phyloP scores from a whole-genome alignment of 257 asterid genomes.

The Nicotiana tabacum region DNA sequence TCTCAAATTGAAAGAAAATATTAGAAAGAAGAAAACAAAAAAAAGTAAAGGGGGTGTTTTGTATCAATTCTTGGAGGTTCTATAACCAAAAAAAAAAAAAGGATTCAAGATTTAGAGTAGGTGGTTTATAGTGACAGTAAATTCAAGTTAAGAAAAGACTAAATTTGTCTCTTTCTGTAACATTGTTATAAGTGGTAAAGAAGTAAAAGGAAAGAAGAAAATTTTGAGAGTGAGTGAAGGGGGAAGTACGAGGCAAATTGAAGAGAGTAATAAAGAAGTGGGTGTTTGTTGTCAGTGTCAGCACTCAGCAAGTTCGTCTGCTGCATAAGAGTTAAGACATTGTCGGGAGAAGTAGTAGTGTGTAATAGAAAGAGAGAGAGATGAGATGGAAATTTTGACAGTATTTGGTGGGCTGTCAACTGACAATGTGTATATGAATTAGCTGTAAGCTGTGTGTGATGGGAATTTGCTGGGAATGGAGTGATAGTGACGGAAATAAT shows the following conservation, averaged over 20 bases:
- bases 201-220: neutral
- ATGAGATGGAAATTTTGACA: neutral
- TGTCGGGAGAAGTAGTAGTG: neutral
- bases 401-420: neutral
- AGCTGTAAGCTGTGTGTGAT: too few relatives aligned
- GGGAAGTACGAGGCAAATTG: neutral
- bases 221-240: neutral
- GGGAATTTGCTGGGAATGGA: too few relatives aligned
- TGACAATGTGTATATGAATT: neutral
- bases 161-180: neutral
- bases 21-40: neutral
- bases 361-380: too few relatives aligned
- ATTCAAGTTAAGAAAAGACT: neutral
- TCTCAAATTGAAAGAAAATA: neutral
- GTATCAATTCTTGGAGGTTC: neutral
- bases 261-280: neutral
- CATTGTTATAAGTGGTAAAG: neutral
- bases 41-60: neutral
- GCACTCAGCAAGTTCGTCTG: neutral
- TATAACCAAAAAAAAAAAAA: neutral
- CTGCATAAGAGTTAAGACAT: neutral
- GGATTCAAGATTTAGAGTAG: conserved; percentile 3
- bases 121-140: neutral
- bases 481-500: too few relatives aligned
- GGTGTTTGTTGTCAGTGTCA: neutral